phyloP scores from a whole-genome alignment of 768 basidiomycete species.

The Sistotremastrum suecicum region DNA sequence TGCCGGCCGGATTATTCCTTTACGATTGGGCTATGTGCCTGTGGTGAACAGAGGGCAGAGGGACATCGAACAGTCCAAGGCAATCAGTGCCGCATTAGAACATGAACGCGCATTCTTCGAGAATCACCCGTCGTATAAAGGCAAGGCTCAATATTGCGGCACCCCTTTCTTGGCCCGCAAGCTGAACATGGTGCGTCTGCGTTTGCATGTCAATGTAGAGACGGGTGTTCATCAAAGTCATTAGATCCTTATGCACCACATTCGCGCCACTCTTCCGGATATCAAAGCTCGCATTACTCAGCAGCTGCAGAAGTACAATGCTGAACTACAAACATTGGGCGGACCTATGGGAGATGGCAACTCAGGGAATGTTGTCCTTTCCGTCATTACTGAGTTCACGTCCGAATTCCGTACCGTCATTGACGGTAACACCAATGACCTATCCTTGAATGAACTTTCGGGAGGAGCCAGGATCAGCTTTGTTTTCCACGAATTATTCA shows the following conservation, averaged over 20 bases:
- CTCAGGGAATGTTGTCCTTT: conserved; percentile 83
- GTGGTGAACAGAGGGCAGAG: conserved; percentile 98
- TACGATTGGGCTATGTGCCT: conserved; percentile 93
- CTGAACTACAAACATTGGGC: conserved; percentile 73
- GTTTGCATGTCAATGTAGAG: background rate
- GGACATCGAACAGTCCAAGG: conserved; percentile 83
- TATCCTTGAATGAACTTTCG: conserved; percentile 91
- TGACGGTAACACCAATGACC: conserved; percentile 93
- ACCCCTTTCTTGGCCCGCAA: conserved; percentile 94
- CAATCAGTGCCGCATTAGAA: conserved; percentile 77
- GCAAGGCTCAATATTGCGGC: conserved; percentile 92
- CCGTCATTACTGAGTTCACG: conserved; percentile 98
- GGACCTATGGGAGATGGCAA: conserved; percentile 76
- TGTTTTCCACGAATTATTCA: conserved; percentile 97
- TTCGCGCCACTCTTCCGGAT: conserved; percentile 92
- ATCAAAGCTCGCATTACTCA: conserved; percentile 93
- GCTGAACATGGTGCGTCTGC: conserved; percentile 70
- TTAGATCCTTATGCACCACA: conserved; percentile 98
- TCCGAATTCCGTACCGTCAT: conserved; percentile 93
- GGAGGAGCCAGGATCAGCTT: conserved; percentile 98
- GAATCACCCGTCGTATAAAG: conserved; percentile 82
- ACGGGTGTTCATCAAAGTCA: background rate
- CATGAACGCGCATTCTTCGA: conserved; percentile 90
- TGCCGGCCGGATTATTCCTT: conserved; percentile 90
- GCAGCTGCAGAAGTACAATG: conserved; percentile 77